phyloP scores from a whole-genome alignment of 139 green algal species.

The Chlamydomonas schloesseri region DNA sequence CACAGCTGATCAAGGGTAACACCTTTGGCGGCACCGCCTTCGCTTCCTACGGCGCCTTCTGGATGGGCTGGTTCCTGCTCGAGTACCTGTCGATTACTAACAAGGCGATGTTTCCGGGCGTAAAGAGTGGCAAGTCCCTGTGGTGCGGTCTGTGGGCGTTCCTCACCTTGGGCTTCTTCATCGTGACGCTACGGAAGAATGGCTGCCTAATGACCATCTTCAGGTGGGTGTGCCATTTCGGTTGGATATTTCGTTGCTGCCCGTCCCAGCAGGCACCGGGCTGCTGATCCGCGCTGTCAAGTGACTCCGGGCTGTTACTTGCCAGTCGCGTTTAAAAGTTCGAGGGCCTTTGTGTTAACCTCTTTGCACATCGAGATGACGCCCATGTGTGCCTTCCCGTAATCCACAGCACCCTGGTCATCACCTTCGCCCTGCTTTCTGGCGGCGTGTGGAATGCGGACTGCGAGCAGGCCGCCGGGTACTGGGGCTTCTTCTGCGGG shows the following conservation, averaged over 20 bases:
- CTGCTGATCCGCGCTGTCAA: too few relatives aligned
- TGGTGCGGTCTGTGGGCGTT: slow-evolving; percentile 73
- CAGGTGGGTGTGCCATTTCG: not conserved
- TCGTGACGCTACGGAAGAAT: slow-evolving; percentile 67
- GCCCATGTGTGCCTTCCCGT: too few relatives aligned
- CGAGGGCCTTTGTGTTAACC: too few relatives aligned
- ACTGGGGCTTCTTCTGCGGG: slow-evolving; percentile 73
- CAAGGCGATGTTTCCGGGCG: not conserved
- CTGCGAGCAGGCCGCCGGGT: slow-evolving; percentile 65
- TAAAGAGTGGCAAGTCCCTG: slow-evolving; percentile 51
- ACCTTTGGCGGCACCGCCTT: slow-evolving; percentile 81
- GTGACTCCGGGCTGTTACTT: too few relatives aligned
- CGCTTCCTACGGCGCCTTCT: slow-evolving; percentile 77
- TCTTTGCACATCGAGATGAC: too few relatives aligned
- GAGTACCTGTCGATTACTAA: slow-evolving; percentile 24
- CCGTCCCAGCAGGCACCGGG: too few relatives aligned
- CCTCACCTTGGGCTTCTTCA: slow-evolving; percentile 72
- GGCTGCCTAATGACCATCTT: slow-evolving; percentile 66
- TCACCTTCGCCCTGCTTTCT: slow-evolving; percentile 77
- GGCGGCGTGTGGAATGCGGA: slow-evolving; percentile 45
- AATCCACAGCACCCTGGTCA: slow-evolving; percentile 41
- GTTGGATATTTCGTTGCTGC: too few relatives aligned
- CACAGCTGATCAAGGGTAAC: slow-evolving; percentile 74
- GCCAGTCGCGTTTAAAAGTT: too few relatives aligned
- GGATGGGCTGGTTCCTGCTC: slow-evolving; percentile 69